These are phyloP conservation scores for Claviceps digitariae DNA, from an alignment of 2,329 filamentous ascomycete species.

Conservation along the genomic window DNA sequence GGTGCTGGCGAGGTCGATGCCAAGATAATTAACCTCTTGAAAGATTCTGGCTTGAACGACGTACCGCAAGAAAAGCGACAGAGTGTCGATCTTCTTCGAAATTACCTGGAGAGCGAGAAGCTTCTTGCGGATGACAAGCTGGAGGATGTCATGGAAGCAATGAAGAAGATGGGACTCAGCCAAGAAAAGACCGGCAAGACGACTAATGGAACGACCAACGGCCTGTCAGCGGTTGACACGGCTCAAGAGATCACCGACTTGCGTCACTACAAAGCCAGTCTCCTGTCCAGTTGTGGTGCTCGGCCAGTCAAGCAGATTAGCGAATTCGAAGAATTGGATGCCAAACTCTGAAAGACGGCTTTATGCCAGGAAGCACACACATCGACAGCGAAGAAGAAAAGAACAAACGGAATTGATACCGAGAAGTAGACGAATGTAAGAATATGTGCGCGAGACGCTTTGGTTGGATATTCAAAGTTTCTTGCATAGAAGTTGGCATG, in stretches of 20 bases:
- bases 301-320: conserved; percentile 60
- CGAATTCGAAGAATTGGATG: conserved; percentile 73
- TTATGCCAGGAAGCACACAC: background rate
- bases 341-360: conserved; percentile 49
- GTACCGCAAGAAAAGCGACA: conserved; percentile 28
- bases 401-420: background rate
- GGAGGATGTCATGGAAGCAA: conserved; percentile 30
- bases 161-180: conserved; percentile 30
- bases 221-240: conserved; percentile 23
- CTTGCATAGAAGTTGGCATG: background rate
- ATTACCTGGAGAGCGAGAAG: conserved; percentile 34
- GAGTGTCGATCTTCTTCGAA: conserved; percentile 35
- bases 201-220: conserved; percentile 24
- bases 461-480: background rate
- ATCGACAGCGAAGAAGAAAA: background rate
- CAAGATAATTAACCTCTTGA: conserved; percentile 28
- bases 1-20: conserved; percentile 32
- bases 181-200: conserved; percentile 20
- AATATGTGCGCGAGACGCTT: background rate
- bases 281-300: conserved; percentile 61
- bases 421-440: background rate
- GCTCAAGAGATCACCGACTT: conserved; percentile 62
- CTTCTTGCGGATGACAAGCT: conserved; percentile 36
- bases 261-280: conserved; percentile 61
- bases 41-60: conserved; percentile 21